These are phyloP conservation scores for Yamadazyma buinensis DNA, from an alignment of 1,139 yeast genomes.

Conservation along the genomic window DNA sequence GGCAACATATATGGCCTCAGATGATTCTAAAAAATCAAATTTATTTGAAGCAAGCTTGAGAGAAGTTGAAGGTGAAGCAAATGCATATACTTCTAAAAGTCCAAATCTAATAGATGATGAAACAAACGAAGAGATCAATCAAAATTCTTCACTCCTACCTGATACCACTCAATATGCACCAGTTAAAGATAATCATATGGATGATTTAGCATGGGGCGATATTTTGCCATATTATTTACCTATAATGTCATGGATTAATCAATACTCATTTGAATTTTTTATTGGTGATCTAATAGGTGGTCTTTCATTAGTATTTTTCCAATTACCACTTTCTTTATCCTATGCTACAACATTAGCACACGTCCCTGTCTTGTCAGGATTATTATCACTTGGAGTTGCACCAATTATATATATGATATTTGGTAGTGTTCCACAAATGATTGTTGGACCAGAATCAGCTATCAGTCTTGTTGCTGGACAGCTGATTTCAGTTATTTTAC, in stretches of 20 bases:
- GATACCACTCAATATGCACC: constrained; percentile 20
- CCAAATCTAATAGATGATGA: background rate
- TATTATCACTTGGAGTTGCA: constrained; percentile 75
- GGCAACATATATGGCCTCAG: background rate
- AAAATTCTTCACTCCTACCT: too few relatives aligned
- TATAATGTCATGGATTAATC: constrained; percentile 71
- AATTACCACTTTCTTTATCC: constrained; percentile 83
- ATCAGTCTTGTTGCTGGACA: constrained; percentile 89
- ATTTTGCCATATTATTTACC: constrained; percentile 73
- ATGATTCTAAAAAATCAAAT: background rate
- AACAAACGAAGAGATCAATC: background rate
- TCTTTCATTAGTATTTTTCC: constrained; percentile 83
- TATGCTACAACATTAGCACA: constrained; percentile 89
- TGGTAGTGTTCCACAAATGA: constrained; percentile 95
- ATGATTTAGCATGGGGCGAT: constrained; percentile 24
- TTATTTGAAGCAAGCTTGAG: constrained; percentile 2
- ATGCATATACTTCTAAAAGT: background rate
- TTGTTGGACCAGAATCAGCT: constrained; percentile 96
- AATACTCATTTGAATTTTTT: constrained; percentile 50
- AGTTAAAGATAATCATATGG: constrained; percentile 18
- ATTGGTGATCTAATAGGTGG: constrained; percentile 84
- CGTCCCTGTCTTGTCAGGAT: constrained; percentile 84
- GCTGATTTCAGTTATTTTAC: constrained; percentile 68
- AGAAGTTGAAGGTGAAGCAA: background rate
- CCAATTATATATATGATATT: constrained; percentile 78